Evolutionary conservation across 768 basidiomycete genomes (phyloP).

Genomic region (Cantharellus cinnabarinus): DNA sequence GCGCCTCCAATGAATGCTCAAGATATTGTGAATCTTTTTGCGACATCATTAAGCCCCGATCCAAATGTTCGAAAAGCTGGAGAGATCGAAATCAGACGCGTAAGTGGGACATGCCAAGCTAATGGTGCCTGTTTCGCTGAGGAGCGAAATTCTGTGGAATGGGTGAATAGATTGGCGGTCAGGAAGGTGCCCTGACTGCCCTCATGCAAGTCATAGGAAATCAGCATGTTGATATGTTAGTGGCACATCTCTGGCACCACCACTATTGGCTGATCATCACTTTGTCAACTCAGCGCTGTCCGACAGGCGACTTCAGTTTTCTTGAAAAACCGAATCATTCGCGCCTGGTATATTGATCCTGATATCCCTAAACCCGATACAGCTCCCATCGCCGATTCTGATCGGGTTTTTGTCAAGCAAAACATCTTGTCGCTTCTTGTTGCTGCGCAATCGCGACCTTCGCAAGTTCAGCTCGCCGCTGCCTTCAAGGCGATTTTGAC

Average conservation of each 20-base stretch:
- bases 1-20: constrained; percentile 11
- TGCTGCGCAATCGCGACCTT: constrained; percentile 37
- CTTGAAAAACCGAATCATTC: constrained; percentile 74
- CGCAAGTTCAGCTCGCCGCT: constrained; percentile 58
- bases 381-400: constrained; percentile 38
- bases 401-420: constrained; percentile 51
- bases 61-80: constrained; percentile 72
- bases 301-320: constrained; percentile 75
- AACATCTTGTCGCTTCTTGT: constrained; percentile 52
- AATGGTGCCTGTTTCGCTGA: background rate
- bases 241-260: constrained; percentile 18
- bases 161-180: constrained; percentile 37
- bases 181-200: constrained; percentile 69
- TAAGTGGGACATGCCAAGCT: constrained; percentile 13
- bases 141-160: background rate
- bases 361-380: constrained; percentile 34
- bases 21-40: constrained; percentile 54
- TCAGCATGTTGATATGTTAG: constrained; percentile 51
- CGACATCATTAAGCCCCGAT: constrained; percentile 62
- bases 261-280: constrained; percentile 1
- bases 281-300: constrained; percentile 33
- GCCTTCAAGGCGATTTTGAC: constrained; percentile 53
- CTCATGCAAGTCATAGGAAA: constrained; percentile 69
- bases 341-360: constrained; percentile 36
- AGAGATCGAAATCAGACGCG: constrained; percentile 78